A percentile compares a stretch with the other conserved stretches of the same genome.
Conservation (phyloP, 345 rosid species). For the Ceriops decandra region DNA sequence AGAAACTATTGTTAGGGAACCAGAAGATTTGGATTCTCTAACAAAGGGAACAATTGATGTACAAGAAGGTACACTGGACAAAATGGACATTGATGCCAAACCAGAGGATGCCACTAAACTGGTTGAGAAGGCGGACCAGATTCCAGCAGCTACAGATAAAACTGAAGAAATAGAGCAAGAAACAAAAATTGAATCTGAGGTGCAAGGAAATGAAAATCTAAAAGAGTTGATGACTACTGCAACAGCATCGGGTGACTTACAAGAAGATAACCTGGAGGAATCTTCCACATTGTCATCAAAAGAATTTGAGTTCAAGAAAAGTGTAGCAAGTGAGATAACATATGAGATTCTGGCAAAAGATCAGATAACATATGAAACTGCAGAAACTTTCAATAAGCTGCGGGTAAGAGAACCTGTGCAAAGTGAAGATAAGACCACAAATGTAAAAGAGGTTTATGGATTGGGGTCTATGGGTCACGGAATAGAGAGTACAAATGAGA, state of each 20-base stretch:
- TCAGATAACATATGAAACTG: constrained; percentile 9
- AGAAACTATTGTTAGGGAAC: constrained; percentile 19
- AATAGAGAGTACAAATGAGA: constrained; percentile 11
- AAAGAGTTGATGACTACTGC: background rate
- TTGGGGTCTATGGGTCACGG: constrained; percentile 8
- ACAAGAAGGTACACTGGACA: constrained; percentile 4
- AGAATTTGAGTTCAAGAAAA: constrained; percentile 10
- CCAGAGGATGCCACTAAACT: constrained; percentile 11
- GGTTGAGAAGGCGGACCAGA: constrained; percentile 9
- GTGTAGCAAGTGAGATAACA: constrained; percentile 17
- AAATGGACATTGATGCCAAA: constrained; percentile 6
- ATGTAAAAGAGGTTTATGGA: constrained; percentile 15
- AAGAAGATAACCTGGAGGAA: constrained; percentile 17
- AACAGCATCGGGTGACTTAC: constrained; percentile 3
- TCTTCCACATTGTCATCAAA: constrained; percentile 11
- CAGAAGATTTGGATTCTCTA: constrained; percentile 23
- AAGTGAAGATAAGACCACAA: constrained; percentile 7
- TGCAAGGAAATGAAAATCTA: constrained; percentile 8
- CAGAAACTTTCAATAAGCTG: constrained; percentile 10
- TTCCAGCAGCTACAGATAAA: constrained; percentile 5
- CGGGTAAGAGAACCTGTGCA: constrained; percentile 2
- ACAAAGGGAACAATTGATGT: constrained; percentile 14
- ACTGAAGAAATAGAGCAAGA: constrained; percentile 6
- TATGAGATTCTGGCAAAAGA: constrained; percentile 9
- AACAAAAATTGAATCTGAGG: constrained; percentile 7